Percentiles rank a stretch among this genome's conserved stretches.
Evolutionary conservation across 2,329 filamentous ascomycete genomes (phyloP).

Genomic region (Diaporthe sp.): DNA sequence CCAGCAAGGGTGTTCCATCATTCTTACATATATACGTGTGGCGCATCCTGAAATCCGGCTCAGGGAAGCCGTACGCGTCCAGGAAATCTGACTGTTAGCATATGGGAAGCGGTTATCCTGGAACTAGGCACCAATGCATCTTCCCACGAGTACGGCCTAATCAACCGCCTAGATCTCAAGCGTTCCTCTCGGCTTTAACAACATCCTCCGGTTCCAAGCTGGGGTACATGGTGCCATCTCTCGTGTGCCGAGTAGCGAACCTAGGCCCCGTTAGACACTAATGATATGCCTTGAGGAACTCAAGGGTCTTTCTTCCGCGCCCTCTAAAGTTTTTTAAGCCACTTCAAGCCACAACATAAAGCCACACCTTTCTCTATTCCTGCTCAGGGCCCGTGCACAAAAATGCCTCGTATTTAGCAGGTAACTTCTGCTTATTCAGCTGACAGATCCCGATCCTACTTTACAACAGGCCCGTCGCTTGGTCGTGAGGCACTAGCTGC

Average conservation of each 20-base stretch:
- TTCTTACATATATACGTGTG: background rate
- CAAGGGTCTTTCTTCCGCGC: too few species aligned
- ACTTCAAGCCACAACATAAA: too few species aligned
- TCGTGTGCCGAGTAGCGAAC: background rate
- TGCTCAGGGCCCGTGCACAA: too few species aligned
- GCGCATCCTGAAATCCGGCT: background rate
- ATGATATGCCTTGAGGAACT: too few species aligned
- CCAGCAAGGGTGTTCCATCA: too few species aligned
- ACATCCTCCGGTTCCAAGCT: background rate
- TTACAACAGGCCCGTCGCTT: too few species aligned
- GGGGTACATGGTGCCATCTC: background rate
- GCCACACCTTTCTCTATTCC: too few species aligned
- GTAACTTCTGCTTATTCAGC: too few species aligned
- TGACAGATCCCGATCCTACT: too few species aligned
- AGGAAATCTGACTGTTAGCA: background rate
- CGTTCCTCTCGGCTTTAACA: background rate
- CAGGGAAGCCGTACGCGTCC: background rate
- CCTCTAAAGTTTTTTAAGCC: too few species aligned
- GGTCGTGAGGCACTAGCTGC: too few species aligned
- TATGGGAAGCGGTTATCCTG: background rate
- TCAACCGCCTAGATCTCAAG: background rate
- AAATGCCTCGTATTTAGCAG: too few species aligned
- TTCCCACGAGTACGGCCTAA: background rate
- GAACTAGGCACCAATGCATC: background rate
- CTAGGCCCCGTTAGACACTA: background rate